Base-by-base conservation (phyloP, 169 alveolate species). In the Plasmodium coatneyi region DNA sequence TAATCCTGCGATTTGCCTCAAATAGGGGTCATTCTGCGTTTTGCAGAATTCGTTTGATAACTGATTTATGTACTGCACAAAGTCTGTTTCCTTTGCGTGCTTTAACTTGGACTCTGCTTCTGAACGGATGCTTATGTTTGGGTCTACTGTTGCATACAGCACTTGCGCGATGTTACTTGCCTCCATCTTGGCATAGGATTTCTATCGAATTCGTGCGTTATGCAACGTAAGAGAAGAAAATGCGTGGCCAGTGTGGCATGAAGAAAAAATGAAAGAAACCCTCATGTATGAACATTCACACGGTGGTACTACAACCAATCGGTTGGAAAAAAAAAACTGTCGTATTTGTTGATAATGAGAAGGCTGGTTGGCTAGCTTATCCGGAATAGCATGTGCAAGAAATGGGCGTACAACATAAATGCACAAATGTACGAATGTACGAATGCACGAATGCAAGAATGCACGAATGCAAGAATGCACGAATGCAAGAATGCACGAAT, bases 1-100 rank as follows among this genome's bases (percentile, higher is more conserved):
- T 19, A 97, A 83, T 5, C 98, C 98, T 5, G 98, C 98, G 84
- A 97, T 83, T 91, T 97, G 98, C 34, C 98, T 92, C 36, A 95
- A 52, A 36, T 94, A 96, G n/a, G 95, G 93, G 49, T 94, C 95
- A 49, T 95, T 96, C 30, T 92, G 96, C 19, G 92, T 93, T 93
- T 95, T 95, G 71, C 95, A 94, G 82, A 96, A 95, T 54, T 94
- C 97, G 49, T 95, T 95, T 52, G 96, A 93, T 60, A 96, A 89
- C 54, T 96, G 97, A 82, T 95, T 89, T 72, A 96, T 95, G 82
- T 94, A 96, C 41, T 96, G 97, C 16, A 96, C 96, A 71, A 96
- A 84, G 78, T 96, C 93, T 7, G 92, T 92, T 93, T 95, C 93
- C 39, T 92, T 95, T 83, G 96, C 95, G 46, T 83, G 92, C 54